phyloP scores from a whole-genome alignment of 768 basidiomycete species.

The Sporobolomyces phaffii region DNA sequence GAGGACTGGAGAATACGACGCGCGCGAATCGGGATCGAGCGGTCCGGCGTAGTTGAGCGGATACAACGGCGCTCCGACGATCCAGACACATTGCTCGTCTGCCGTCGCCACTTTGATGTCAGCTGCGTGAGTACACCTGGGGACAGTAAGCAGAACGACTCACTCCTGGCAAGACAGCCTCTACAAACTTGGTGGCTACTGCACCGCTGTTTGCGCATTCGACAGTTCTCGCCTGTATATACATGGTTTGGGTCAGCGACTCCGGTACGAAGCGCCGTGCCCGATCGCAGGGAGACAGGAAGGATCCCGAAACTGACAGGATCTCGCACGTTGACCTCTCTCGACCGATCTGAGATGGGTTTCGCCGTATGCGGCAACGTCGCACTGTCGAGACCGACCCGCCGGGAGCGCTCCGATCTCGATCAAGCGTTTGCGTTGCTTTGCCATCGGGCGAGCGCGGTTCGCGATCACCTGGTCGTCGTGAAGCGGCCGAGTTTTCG shows the following conservation, averaged over 20 bases:
- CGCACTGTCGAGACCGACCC: not conserved
- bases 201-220: not conserved
- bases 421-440: not conserved
- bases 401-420: not conserved
- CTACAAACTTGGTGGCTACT: not conserved
- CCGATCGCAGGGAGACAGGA: too few species aligned
- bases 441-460: not conserved
- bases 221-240: constrained; percentile 24
- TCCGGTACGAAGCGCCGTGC: too few species aligned
- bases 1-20: too few species aligned
- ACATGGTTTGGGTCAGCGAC: too few species aligned
- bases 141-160: not conserved
- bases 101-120: too few species aligned
- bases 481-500: not conserved
- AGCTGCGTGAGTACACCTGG: too few species aligned
- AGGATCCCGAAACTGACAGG: not conserved
- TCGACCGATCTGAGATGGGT: not conserved
- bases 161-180: not conserved
- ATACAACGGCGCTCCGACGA: not conserved
- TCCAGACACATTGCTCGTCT: constrained; percentile 13
- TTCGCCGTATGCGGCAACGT: not conserved
- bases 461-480: not conserved
- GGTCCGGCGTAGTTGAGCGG: too few species aligned
- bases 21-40: too few species aligned
- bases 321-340: not conserved